Percentiles rank a stretch among this genome's conserved stretches.
phyloP scores from a whole-genome alignment of 306 rosid species.

The Abrus pulchellus region DNA sequence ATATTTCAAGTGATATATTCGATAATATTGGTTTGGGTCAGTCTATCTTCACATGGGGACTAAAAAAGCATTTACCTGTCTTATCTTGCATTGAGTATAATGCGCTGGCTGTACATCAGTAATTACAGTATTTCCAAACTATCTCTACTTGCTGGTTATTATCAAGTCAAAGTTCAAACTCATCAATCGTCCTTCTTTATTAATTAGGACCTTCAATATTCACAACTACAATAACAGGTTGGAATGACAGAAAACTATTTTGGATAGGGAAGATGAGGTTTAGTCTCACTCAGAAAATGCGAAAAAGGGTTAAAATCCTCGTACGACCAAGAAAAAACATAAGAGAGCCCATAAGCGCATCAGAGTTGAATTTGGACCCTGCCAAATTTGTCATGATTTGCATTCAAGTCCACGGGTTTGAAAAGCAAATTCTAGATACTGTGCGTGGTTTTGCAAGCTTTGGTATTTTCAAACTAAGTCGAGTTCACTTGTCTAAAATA shows the following conservation, averaged over 20 bases:
- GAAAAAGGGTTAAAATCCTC: neutral
- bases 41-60: too few species aligned
- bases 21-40: too few species aligned
- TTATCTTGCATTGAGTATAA: too few species aligned
- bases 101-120: neutral
- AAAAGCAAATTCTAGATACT: neutral
- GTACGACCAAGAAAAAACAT: neutral
- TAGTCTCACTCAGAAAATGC: neutral
- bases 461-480: neutral
- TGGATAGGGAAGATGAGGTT: neutral
- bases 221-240: neutral
- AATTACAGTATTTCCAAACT: neutral
- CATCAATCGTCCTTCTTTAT: neutral
- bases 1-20: too few species aligned
- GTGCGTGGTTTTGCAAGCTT: neutral
- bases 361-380: slow-evolving; percentile 32
- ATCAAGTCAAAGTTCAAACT: neutral
- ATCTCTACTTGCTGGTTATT: neutral
- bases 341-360: slow-evolving; percentile 8
- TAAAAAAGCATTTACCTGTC: too few species aligned
- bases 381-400: slow-evolving; percentile 11
- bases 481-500: slow-evolving; percentile 17
- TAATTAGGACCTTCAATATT: neutral
- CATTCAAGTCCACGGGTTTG: slow-evolving; percentile 39
- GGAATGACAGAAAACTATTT: neutral